phyloP scores from a whole-genome alignment of 805 yeast species.

The Candida alai region DNA sequence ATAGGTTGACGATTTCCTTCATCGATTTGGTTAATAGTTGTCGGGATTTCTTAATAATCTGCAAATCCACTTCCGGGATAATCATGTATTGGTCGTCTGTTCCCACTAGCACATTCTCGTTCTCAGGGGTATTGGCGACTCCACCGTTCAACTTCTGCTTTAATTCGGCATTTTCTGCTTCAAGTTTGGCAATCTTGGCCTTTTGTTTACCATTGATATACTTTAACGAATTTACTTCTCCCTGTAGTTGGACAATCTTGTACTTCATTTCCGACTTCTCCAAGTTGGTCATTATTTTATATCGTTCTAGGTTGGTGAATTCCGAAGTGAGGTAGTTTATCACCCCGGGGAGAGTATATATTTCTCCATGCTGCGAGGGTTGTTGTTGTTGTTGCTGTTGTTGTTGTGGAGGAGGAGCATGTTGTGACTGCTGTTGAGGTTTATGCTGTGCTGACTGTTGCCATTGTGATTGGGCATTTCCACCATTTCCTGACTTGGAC shows the following conservation, averaged over 20 bases:
- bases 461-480: slow-evolving; percentile 11
- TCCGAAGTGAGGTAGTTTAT: slow-evolving; percentile 58
- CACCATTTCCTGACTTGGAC: too few relatives aligned
- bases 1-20: slow-evolving; percentile 31
- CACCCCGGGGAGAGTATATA: slow-evolving; percentile 53
- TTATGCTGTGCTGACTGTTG: too few relatives aligned
- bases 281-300: slow-evolving; percentile 48
- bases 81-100: neutral
- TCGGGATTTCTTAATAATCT: slow-evolving; percentile 28
- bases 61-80: slow-evolving; percentile 33
- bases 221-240: slow-evolving; percentile 46
- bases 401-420: slow-evolving; percentile 5
- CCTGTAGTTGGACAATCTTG: slow-evolving; percentile 48
- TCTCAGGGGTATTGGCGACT: neutral
- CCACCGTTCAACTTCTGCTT: slow-evolving; percentile 1
- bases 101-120: neutral
- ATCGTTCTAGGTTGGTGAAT: slow-evolving; percentile 42
- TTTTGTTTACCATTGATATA: slow-evolving; percentile 40
- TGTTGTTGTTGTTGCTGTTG: slow-evolving; percentile 9
- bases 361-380: slow-evolving; percentile 8
- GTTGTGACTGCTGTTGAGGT: slow-evolving; percentile 11
- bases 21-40: slow-evolving; percentile 32
- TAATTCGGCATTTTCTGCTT: slow-evolving; percentile 19
- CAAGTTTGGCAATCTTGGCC: slow-evolving; percentile 35
- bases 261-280: slow-evolving; percentile 52